Base-by-base conservation (phyloP, 352 stramenopile genomes). In the Globisporangium paddicum region DNA sequence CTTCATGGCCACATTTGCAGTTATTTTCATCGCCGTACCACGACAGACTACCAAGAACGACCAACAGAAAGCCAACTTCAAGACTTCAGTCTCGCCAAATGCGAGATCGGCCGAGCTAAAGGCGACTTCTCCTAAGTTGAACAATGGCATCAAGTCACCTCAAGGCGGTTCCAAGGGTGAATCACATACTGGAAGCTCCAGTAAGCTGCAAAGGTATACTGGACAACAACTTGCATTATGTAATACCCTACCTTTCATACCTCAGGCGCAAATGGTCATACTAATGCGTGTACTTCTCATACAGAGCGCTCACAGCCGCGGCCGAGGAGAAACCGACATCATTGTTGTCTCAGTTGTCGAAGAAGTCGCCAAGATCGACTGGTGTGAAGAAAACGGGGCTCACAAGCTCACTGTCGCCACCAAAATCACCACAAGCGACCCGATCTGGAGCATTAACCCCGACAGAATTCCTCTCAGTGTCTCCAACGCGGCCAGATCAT, bases 41-140 rank as follows among this genome's bases (percentile, higher is more conserved):
- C 54, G 6, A 4, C 13, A 65, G 62, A 68, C 62, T 9, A 21
- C 47, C n/a, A 64, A 68, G 48, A 47, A 34, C 16, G 38, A 62
- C 6, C 28, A 57, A 16, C 60, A 67, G 25, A 67, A 59, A 59
- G 45, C 54, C 13, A 63, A 13, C 26, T 62, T 63, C 47, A 67
- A 63, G 45, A 53, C 42, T 35, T 2, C 53, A n/a, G 34, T 32
- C 1, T 48, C 35, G 1, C 46, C 45, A 19, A 53, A 21, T 26
- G 32, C 59, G 13, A 38, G 45, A 32, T n/a, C 19, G 2, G 13
- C n/a, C 6, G 44, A 63, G 9, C 0, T 16, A 25, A 52, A 57
- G 16, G 2, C 16, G 21, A 13, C 6, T 19, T 21, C 7, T 38
- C 13, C 14, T 23, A 42, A 41, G n/a, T 1, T 37, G 21, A 37